Evolutionary conservation across 148 eudicot genomes (phyloP).

Genomic region (Euryodendron excelsum): DNA sequence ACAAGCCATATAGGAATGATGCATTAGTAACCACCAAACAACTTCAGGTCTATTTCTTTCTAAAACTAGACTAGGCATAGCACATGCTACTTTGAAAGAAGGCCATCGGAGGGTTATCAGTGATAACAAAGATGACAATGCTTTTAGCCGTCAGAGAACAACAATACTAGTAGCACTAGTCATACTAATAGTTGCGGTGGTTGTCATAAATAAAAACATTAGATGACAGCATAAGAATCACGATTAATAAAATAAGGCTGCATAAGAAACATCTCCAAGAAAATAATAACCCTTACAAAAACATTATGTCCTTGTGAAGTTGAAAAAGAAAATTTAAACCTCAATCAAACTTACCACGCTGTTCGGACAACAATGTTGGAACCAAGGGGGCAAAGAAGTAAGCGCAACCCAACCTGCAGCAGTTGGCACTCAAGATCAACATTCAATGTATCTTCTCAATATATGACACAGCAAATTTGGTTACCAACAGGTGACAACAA

Average conservation of each 20-base stretch:
- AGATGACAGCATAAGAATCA: neutral
- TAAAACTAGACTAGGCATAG: neutral
- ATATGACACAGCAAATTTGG: neutral
- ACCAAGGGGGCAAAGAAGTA: slow-evolving; percentile 75
- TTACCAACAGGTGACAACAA: neutral
- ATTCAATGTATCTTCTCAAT: neutral
- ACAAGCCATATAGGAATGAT: slow-evolving; percentile 2
- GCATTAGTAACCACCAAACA: neutral
- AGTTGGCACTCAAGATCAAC: neutral
- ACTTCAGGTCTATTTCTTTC: neutral
- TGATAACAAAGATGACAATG: neutral
- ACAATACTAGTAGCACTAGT: neutral
- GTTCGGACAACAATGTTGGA: slow-evolving; percentile 79
- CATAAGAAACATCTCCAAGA: neutral
- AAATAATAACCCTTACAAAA: neutral
- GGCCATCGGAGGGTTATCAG: neutral
- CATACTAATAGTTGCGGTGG: neutral
- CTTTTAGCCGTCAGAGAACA: neutral
- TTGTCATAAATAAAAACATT: neutral
- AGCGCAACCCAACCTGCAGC: slow-evolving; percentile 73
- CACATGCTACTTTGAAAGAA: neutral
- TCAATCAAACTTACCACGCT: slow-evolving; percentile 58
- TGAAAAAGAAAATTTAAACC: neutral
- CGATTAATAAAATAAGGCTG: neutral
- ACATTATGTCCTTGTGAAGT: neutral